Evolutionary conservation across 2,329 filamentous ascomycete genomes (phyloP), one percentile per base, ranked within the genome.

Genomic region (Colletotrichum musae): DNA sequence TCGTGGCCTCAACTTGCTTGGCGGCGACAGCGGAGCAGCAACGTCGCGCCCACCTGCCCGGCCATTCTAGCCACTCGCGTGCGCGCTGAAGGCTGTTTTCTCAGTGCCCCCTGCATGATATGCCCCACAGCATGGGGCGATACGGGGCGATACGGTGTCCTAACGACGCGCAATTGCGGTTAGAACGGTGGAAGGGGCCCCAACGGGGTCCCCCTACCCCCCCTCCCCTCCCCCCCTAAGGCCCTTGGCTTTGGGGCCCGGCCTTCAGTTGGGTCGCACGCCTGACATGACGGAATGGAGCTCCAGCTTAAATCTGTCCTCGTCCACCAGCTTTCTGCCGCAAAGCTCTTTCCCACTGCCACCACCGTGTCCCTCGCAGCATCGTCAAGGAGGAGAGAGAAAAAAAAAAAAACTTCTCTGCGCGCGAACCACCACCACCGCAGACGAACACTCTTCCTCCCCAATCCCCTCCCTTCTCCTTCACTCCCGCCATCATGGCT

Each of bases 301-400:
- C 63, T 66, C 51, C 62, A 56, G 67, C 67, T 67, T 70, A 67
- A 70, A 70, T 67, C 62, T 70, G 67, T 70, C 47, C 47, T 21
- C 18, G 21, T 24, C 47, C 47, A 50, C 47, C 45, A 66, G 52
- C 26, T 61, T 48, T 45, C 43, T 45, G 18, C 48, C 28, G 15
- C 48, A 39, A 36, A 50, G 47, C 18, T 47, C 51, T 18, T 36
- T 36, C 32, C 43, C 43, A 48, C 39, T 57, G 9, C 54, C 18
- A 24, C 24, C 45, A 24, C 16, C 16, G 12, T 24, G n/a, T 50
- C 47, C 10, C n/a, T 15, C 12, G 47, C 18, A 21, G 47, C 21
- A 21, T 50, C 21, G n/a, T 18, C 21, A 18, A 12, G 12, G 47
- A n/a, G 10, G 12, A 6, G 47, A 16, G 45, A 16, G 45, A n/a